Conservation (phyloP, 805 yeast genomes). For the Torulaspora delbrueckii region DNA sequence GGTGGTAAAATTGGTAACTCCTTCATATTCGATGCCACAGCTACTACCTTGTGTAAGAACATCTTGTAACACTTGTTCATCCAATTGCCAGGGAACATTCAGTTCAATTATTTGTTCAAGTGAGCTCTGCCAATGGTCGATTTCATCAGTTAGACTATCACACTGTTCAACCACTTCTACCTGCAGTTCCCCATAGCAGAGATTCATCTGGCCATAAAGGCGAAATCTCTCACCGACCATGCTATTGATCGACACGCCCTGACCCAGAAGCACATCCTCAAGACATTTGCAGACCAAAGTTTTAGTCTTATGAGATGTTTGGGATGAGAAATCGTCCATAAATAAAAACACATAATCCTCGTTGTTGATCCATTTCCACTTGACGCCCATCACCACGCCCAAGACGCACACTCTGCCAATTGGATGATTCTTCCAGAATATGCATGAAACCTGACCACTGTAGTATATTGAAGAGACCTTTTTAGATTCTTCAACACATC, state of each 20-base stretch:
- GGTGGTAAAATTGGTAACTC: background rate
- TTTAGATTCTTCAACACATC: conserved; percentile 8
- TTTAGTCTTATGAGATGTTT: conserved; percentile 5
- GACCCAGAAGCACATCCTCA: conserved; percentile 14
- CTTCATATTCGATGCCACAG: background rate
- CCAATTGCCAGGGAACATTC: conserved; percentile 35
- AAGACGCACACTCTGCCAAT: conserved; percentile 32
- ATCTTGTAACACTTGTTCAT: background rate
- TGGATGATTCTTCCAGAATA: conserved; percentile 43
- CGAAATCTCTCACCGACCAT: conserved; percentile 28
- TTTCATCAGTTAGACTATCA: conserved; percentile 29
- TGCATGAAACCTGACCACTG: conserved; percentile 11
- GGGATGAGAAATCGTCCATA: conserved; percentile 25
- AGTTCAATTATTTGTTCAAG: conserved; percentile 26
- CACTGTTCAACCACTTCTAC: conserved; percentile 28
- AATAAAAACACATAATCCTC: conserved; percentile 21
- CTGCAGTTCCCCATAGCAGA: conserved; percentile 31
- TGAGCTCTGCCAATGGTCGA: conserved; percentile 37
- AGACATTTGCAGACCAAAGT: conserved; percentile 30
- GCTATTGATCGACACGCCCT: conserved; percentile 21
- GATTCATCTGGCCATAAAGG: conserved; percentile 26
- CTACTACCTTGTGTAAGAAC: conserved; percentile 1
- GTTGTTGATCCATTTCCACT: conserved; percentile 16
- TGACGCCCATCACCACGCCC: conserved; percentile 37
- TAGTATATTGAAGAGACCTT: conserved; percentile 9